These are phyloP conservation scores for Phytophthora pseudosyringae DNA, from an alignment of 352 stramenopile genomes.

Conservation along the genomic window DNA sequence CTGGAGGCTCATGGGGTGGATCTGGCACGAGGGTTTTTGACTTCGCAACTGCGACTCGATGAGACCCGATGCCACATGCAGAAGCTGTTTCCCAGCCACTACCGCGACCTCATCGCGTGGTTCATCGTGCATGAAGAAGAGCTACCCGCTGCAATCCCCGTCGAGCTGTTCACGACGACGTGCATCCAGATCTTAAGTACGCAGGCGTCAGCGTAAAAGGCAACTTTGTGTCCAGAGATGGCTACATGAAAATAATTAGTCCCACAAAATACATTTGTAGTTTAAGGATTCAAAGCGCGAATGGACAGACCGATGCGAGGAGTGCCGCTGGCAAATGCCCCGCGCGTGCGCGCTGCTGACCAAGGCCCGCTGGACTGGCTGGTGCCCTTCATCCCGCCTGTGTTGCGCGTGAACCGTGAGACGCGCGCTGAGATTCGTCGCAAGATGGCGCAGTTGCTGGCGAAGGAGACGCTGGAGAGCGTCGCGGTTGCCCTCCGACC, in stretches of 20 bases:
- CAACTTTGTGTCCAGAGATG: background rate
- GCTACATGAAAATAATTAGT: slow-evolving; percentile 6
- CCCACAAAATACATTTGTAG: background rate
- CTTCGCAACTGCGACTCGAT: slow-evolving; percentile 50
- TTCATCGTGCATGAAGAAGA: slow-evolving; percentile 50
- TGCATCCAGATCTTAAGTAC: slow-evolving; percentile 54
- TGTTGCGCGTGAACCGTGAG: slow-evolving; percentile 80
- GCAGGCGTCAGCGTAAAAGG: slow-evolving; percentile 29
- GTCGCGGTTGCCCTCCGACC: slow-evolving; percentile 20
- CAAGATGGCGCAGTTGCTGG: slow-evolving; percentile 41
- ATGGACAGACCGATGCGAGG: slow-evolving; percentile 13
- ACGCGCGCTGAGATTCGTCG: slow-evolving; percentile 58
- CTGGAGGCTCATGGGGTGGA: slow-evolving; percentile 29
- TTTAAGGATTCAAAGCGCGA: slow-evolving; percentile 3
- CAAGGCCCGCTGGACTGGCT: slow-evolving; percentile 69
- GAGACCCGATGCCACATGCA: slow-evolving; percentile 57
- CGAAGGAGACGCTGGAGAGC: slow-evolving; percentile 39
- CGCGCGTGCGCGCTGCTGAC: slow-evolving; percentile 27
- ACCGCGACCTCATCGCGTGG: slow-evolving; percentile 59
- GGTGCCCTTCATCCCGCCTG: slow-evolving; percentile 83
- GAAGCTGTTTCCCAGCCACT: slow-evolving; percentile 61
- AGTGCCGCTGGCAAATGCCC: slow-evolving; percentile 6
- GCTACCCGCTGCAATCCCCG: slow-evolving; percentile 34
- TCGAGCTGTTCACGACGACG: slow-evolving; percentile 39
- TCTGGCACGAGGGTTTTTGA: slow-evolving; percentile 52